These are phyloP conservation scores for Melastoma malabathricum DNA, from an alignment of 345 rosid genomes.

Conservation along the genomic window DNA sequence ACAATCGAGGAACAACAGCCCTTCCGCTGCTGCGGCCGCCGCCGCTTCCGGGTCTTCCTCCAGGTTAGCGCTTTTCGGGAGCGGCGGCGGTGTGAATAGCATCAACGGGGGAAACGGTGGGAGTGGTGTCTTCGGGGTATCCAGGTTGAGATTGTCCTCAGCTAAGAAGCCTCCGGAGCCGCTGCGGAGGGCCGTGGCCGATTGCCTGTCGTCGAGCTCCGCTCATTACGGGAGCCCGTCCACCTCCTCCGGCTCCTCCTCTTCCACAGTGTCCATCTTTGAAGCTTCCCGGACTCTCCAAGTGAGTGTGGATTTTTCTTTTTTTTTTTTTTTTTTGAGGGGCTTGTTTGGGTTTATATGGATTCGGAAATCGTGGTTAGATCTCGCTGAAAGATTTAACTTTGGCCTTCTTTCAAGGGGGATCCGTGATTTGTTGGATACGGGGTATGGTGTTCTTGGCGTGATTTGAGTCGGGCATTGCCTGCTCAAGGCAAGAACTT, in stretches of 20 bases:
- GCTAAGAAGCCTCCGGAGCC: constrained; percentile 92
- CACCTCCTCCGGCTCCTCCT: constrained; percentile 2
- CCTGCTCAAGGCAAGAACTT: not conserved
- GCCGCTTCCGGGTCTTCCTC: no score
- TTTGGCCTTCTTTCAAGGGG: constrained; percentile 2
- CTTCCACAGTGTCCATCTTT: constrained; percentile 32
- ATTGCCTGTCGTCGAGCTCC: constrained; percentile 54
- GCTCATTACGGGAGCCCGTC: constrained; percentile 33
- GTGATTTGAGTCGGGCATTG: constrained; percentile 1
- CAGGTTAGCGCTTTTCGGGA: not conserved
- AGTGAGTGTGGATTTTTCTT: constrained; percentile 30
- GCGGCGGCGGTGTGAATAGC: constrained; percentile 14
- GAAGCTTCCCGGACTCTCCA: constrained; percentile 96
- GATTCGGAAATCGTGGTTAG: constrained; percentile 17
- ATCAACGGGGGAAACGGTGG: constrained; percentile 17
- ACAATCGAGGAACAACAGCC: no score
- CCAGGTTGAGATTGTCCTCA: constrained; percentile 81
- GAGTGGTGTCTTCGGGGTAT: constrained; percentile 15
- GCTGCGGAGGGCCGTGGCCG: constrained; percentile 79
- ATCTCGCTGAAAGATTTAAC: constrained; percentile 16
- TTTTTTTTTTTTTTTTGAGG: constrained; percentile 1
- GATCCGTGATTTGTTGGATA: not conserved
- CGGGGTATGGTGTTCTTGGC: constrained; percentile 1
- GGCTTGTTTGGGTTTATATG: constrained; percentile 4
- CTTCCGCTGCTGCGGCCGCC: no score